A percentile compares a stretch with the other conserved stretches of the same genome.
phyloP scores from a whole-genome alignment of 139 green algal genomes.

The Closterium sp. region DNA sequence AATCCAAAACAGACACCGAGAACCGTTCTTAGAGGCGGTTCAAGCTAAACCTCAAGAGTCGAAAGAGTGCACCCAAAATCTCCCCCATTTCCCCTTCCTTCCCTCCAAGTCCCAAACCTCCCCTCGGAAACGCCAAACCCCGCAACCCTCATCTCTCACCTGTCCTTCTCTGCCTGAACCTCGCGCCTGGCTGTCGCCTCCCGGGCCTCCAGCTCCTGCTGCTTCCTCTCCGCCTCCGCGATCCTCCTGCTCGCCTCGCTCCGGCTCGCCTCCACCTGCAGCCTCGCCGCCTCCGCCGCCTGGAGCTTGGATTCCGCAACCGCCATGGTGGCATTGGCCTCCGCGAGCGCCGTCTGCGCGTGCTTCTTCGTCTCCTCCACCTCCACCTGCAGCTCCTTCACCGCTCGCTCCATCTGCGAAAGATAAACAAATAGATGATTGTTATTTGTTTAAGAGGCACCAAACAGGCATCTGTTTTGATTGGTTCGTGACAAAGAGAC shows the following conservation, averaged over 20 bases:
- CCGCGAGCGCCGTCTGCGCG: background rate
- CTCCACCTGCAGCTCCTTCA: constrained; percentile 20
- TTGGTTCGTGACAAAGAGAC: background rate
- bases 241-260: constrained; percentile 9
- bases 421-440: background rate
- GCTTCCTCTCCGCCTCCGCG: constrained; percentile 9
- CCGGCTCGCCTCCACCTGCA: background rate
- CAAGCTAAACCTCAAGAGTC: too few species aligned
- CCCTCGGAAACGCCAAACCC: too few species aligned
- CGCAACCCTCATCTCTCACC: too few species aligned
- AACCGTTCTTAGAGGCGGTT: too few species aligned
- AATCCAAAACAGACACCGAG: background rate
- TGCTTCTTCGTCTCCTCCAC: background rate
- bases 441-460: background rate
- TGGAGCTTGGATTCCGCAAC: background rate
- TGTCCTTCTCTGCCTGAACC: background rate
- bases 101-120: too few species aligned
- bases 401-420: constrained; percentile 16
- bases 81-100: too few species aligned
- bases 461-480: background rate
- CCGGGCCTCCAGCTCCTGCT: constrained; percentile 18
- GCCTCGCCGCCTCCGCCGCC: constrained; percentile 6
- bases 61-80: too few species aligned
- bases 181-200: constrained; percentile 2
- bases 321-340: background rate